Conservation (phyloP, 2,329 filamentous ascomycete species). For the Fusarium nisikadoi region DNA sequence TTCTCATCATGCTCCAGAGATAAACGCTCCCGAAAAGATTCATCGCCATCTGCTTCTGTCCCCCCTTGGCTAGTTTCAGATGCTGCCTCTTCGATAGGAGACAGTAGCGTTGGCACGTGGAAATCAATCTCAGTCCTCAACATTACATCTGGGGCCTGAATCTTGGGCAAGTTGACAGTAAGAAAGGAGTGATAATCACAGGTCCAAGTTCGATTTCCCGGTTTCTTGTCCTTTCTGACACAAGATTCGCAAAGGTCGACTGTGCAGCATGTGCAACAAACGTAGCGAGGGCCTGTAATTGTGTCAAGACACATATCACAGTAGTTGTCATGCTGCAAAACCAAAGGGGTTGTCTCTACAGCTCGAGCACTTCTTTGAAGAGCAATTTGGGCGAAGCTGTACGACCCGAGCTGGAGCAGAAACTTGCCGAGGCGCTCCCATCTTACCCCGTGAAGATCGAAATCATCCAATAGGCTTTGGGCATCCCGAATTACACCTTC, state of each 20-base stretch:
- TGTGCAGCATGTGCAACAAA: conserved; percentile 15
- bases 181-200: conserved; percentile 21
- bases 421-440: conserved; percentile 29
- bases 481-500: conserved; percentile 8
- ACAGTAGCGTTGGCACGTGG: not conserved
- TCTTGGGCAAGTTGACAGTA: not conserved
- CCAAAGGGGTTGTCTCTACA: conserved; percentile 7
- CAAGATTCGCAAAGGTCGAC: conserved; percentile 19
- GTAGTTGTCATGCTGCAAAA: conserved; percentile 11
- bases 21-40: not conserved
- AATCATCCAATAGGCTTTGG: conserved; percentile 16
- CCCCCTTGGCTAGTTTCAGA: not conserved
- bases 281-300: conserved; percentile 2
- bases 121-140: not conserved
- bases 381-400: conserved; percentile 25
- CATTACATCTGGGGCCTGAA: not conserved
- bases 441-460: not conserved
- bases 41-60: not conserved
- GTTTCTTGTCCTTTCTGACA: not conserved
- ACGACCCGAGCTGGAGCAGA: conserved; percentile 12
- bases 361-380: conserved; percentile 15
- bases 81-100: conserved; percentile 7
- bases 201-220: conserved; percentile 20
- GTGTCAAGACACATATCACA: conserved; percentile 24
- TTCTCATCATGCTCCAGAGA: not conserved